phyloP scores from a whole-genome alignment of 1,284 basidiomycete genomes.

The Apiotrichum brassicae region DNA sequence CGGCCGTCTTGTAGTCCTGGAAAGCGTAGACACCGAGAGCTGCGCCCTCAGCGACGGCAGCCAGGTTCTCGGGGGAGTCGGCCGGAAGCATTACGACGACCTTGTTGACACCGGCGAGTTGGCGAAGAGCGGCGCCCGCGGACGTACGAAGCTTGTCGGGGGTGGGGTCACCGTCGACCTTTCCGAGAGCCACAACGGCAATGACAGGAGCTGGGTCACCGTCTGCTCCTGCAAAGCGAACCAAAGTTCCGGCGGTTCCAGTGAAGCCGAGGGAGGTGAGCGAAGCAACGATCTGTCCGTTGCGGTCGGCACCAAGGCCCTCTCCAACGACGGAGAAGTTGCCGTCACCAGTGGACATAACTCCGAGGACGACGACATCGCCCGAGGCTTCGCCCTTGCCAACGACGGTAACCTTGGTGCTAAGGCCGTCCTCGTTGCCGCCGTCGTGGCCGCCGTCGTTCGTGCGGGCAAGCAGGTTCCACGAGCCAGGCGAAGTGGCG shows the following conservation, averaged over 20 bases:
- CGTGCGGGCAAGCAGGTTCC: neutral
- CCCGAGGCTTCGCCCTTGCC: neutral
- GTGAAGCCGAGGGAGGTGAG: slow-evolving; percentile 15
- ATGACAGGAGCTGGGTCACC: slow-evolving; percentile 6
- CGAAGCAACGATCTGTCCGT: neutral
- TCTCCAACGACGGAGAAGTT: slow-evolving; percentile 1
- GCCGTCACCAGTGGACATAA: neutral
- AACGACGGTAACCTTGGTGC: slow-evolving; percentile 2
- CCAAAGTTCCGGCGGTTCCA: neutral
- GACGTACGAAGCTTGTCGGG: slow-evolving; percentile 13
- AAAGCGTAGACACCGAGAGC: slow-evolving; percentile 3
- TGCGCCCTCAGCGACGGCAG: neutral
- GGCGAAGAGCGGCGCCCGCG: slow-evolving; percentile 9
- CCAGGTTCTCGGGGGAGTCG: neutral
- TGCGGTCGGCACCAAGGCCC: neutral
- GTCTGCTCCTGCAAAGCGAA: slow-evolving; percentile 6
- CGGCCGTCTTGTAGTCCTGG: neutral
- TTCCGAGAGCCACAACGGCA: slow-evolving; percentile 14
- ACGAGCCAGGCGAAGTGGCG: neutral
- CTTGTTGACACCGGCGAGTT: slow-evolving; percentile 7
- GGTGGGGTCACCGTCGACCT: slow-evolving; percentile 2
- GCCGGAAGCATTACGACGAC: slow-evolving; percentile 2
- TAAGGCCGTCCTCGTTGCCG: too few relatives aligned
- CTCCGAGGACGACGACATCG: slow-evolving; percentile 10
- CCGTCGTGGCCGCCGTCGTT: neutral